phyloP scores from a whole-genome alignment of 305 asterid genomes.

The Solanum hybrid region DNA sequence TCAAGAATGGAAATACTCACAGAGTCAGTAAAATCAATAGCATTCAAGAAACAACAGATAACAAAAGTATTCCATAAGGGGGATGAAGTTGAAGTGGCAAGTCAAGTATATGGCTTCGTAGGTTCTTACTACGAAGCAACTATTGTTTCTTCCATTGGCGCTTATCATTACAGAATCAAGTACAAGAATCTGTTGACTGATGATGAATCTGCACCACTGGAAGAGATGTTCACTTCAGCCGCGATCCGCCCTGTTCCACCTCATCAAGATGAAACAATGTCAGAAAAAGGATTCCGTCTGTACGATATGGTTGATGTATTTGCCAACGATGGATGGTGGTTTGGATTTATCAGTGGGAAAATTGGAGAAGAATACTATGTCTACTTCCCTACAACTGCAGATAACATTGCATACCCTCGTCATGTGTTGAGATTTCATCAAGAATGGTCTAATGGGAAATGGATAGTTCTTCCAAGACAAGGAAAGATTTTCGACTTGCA shows the following conservation, averaged over 20 bases:
- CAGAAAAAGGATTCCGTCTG: neutral
- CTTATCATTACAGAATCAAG: neutral
- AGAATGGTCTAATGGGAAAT: neutral
- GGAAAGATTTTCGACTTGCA: neutral
- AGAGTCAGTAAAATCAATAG: neutral
- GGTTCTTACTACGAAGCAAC: neutral
- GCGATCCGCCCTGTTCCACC: constrained; percentile 24
- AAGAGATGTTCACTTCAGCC: constrained; percentile 9
- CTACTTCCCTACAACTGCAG: neutral
- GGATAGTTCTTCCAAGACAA: neutral
- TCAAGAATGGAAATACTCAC: neutral
- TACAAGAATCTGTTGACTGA: neutral
- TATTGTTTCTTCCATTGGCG: neutral
- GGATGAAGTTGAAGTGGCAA: neutral
- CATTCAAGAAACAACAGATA: neutral
- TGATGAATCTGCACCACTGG: constrained; percentile 18
- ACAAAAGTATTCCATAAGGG: neutral
- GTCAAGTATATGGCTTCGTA: neutral
- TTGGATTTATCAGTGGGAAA: neutral
- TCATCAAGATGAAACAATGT: neutral
- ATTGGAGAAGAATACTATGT: neutral
- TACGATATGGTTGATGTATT: constrained; percentile 26
- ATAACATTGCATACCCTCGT: neutral
- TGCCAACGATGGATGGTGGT: neutral
- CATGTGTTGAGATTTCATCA: neutral